These are phyloP conservation scores for Tephrocybe sp. DNA, from an alignment of 768 basidiomycete species.

Conservation along the genomic window DNA sequence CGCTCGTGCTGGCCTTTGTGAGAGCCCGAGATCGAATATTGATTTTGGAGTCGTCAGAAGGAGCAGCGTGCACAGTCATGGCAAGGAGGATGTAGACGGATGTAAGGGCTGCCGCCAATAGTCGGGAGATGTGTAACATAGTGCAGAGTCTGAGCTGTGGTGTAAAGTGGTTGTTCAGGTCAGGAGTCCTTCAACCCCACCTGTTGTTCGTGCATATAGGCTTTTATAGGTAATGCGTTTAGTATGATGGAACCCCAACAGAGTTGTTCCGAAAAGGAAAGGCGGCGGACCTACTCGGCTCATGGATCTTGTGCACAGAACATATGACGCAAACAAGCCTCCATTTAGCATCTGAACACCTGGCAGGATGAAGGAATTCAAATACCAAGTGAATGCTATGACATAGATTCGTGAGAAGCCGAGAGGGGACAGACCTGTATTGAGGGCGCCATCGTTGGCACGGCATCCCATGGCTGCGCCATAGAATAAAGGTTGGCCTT, in stretches of 20 bases:
- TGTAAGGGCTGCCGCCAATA: background rate
- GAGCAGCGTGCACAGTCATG: background rate
- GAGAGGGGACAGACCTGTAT: constrained; percentile 2
- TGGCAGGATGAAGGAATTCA: no score
- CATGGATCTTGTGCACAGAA: background rate
- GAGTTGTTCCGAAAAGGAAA: background rate
- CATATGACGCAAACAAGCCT: no score
- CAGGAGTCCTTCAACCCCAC: background rate
- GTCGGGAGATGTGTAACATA: no score
- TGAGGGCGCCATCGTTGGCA: background rate
- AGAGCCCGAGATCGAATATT: constrained; percentile 1
- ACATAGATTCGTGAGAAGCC: constrained; percentile 1
- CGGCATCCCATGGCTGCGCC: background rate
- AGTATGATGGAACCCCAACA: background rate
- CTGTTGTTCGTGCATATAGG: background rate
- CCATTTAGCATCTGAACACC: no score
- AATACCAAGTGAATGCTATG: background rate
- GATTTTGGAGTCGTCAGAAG: background rate
- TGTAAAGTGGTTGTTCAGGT: no score
- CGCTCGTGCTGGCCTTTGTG: background rate
- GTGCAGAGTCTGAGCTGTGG: no score
- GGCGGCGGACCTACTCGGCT: background rate
- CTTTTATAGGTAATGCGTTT: background rate
- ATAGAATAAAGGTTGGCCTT: background rate
- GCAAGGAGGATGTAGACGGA: background rate